These are phyloP conservation scores for Petunia secreta DNA, from an alignment of 257 asterid genomes.

Conservation along the genomic window DNA sequence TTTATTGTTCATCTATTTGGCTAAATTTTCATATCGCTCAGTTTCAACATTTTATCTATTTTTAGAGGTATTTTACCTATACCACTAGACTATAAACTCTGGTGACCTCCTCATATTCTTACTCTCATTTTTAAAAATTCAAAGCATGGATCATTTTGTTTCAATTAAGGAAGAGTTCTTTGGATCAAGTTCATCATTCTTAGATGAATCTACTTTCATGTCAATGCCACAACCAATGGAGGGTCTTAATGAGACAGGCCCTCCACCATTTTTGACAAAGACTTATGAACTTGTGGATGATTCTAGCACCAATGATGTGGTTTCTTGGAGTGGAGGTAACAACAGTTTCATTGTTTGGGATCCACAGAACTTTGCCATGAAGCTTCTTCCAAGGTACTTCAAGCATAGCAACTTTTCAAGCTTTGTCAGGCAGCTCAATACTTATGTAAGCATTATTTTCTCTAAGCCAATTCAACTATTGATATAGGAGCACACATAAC, in stretches of 20 bases:
- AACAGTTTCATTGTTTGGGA: constrained; percentile 83
- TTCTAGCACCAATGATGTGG: constrained; percentile 51
- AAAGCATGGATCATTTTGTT: constrained; percentile 38
- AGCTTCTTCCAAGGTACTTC: constrained; percentile 77
- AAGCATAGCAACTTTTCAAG: constrained; percentile 81
- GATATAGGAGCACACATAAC: background rate
- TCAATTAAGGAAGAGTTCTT: constrained; percentile 38
- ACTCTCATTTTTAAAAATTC: background rate
- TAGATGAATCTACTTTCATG: background rate
- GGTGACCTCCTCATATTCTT: background rate
- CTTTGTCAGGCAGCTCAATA: constrained; percentile 82
- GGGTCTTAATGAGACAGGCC: constrained; percentile 54
- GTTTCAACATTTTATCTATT: background rate
- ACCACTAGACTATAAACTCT: background rate
- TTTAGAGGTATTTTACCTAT: no score
- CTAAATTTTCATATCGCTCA: background rate
- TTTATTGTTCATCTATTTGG: background rate
- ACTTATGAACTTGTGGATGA: constrained; percentile 80
- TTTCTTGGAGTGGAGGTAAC: constrained; percentile 76
- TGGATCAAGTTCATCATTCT: constrained; percentile 17
- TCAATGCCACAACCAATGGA: constrained; percentile 55
- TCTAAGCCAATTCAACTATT: background rate
- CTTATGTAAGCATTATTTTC: constrained; percentile 55
- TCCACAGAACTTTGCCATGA: constrained; percentile 61
- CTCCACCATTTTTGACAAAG: constrained; percentile 74